Evolutionary conservation across 2,329 filamentous ascomycete species (phyloP).

Genomic region (Anisogramma anomala): DNA sequence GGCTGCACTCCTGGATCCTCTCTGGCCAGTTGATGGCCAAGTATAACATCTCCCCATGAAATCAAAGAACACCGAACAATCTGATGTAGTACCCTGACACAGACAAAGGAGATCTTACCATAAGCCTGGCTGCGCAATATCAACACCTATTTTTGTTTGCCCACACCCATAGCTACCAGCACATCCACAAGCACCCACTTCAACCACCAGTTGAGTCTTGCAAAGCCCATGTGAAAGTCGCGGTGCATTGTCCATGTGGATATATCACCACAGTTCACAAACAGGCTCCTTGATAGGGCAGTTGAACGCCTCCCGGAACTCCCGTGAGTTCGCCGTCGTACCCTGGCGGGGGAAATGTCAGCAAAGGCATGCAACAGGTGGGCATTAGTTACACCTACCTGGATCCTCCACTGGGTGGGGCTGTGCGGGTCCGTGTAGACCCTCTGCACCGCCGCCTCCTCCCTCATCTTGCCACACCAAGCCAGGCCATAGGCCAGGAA

Average conservation of each 20-base stretch:
- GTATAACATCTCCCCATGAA: too few relatives aligned
- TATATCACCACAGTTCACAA: slow-evolving; percentile 54
- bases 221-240: not conserved
- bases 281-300: slow-evolving; percentile 54
- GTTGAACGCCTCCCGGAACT: slow-evolving; percentile 56
- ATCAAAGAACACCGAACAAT: too few relatives aligned
- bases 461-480: slow-evolving; percentile 56
- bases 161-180: too few relatives aligned
- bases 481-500: slow-evolving; percentile 53
- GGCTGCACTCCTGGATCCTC: too few relatives aligned
- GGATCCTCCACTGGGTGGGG: slow-evolving; percentile 48
- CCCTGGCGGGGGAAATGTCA: slow-evolving; percentile 29
- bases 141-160: too few relatives aligned
- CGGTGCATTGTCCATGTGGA: too few relatives aligned
- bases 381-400: slow-evolving; percentile 26
- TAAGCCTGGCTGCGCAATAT: too few relatives aligned
- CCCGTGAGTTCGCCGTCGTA: slow-evolving; percentile 50
- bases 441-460: slow-evolving; percentile 42
- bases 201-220: too few relatives aligned
- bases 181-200: too few relatives aligned
- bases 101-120: too few relatives aligned
- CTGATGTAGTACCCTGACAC: too few relatives aligned
- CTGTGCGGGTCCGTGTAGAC: slow-evolving; percentile 56
- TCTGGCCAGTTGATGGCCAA: too few relatives aligned
- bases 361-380: not conserved